These are phyloP conservation scores for Dictyostelium brefeldianum DNA, from an alignment of 78 protist genomes.

Conservation along the genomic window DNA sequence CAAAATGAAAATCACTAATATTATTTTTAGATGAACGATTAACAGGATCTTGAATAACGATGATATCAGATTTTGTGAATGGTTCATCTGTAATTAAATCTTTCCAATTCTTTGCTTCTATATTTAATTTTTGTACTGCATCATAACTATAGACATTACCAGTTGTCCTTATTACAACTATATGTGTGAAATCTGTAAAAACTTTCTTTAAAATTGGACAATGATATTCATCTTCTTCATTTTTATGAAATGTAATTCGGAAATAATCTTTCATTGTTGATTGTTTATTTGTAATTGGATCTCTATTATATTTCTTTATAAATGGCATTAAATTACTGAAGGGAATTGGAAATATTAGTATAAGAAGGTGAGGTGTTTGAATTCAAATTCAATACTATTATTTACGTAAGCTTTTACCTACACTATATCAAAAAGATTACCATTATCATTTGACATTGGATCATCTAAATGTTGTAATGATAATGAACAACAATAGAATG, in stretches of 20 bases:
- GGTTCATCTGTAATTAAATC: constrained; percentile 91
- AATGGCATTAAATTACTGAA: constrained; percentile 89
- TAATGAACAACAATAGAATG: constrained; percentile 89
- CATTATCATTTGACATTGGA: constrained; percentile 89
- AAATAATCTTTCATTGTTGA: constrained; percentile 83
- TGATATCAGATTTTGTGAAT: constrained; percentile 88
- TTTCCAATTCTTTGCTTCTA: constrained; percentile 83
- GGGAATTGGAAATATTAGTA: background rate
- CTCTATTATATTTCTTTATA: constrained; percentile 82
- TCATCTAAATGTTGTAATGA: constrained; percentile 81
- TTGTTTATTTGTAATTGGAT: constrained; percentile 94
- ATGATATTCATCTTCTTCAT: constrained; percentile 87
- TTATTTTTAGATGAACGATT: background rate
- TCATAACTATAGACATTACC: constrained; percentile 95
- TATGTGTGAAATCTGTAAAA: constrained; percentile 90
- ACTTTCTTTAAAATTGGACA: constrained; percentile 94
- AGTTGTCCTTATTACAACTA: constrained; percentile 87
- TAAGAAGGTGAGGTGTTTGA: background rate
- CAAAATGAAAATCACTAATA: constrained; percentile 39
- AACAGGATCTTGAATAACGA: constrained; percentile 76
- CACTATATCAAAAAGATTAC: constrained; percentile 86
- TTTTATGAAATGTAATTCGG: constrained; percentile 72
- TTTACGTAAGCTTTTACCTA: constrained; percentile 5
- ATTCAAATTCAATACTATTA: background rate
- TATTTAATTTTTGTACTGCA: constrained; percentile 89